phyloP scores from a whole-genome alignment of 2,329 filamentous ascomycete species.

The Talaromyces atroroseus region DNA sequence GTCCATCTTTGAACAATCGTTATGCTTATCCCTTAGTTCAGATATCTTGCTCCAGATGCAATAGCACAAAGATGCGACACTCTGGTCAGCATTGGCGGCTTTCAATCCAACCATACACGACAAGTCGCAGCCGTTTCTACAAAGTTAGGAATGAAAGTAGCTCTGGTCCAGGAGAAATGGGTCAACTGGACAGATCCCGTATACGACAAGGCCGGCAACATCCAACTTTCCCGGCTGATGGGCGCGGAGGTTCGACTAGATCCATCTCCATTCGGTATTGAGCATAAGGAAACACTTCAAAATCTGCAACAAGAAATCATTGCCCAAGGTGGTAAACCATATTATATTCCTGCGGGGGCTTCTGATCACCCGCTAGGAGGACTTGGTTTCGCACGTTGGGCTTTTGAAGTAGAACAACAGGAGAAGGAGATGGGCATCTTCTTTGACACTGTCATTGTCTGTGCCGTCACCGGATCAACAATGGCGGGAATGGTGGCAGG shows the following conservation, averaged over 20 bases:
- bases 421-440: slow-evolving; percentile 57
- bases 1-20: neutral
- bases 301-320: slow-evolving; percentile 50
- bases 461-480: slow-evolving; percentile 65
- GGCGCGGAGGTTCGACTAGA: slow-evolving; percentile 48
- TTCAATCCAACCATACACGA: slow-evolving; percentile 66
- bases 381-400: slow-evolving; percentile 65
- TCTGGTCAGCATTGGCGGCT: slow-evolving; percentile 61
- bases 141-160: slow-evolving; percentile 47
- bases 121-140: slow-evolving; percentile 60
- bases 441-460: slow-evolving; percentile 64
- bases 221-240: slow-evolving; percentile 65
- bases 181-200: slow-evolving; percentile 56
- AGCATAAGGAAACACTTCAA: slow-evolving; percentile 59
- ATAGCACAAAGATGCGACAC: slow-evolving; percentile 54
- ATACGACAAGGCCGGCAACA: slow-evolving; percentile 64
- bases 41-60: slow-evolving; percentile 61
- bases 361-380: slow-evolving; percentile 66
- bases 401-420: slow-evolving; percentile 61
- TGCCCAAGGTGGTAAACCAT: slow-evolving; percentile 55
- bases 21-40: neutral
- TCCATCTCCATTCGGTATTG: slow-evolving; percentile 59
- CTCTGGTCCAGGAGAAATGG: slow-evolving; percentile 63
- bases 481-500: slow-evolving; percentile 68
- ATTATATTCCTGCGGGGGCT: slow-evolving; percentile 67